Evolutionary conservation across 441 rosid species (phyloP).

Genomic region (Codiaeum variegatum): DNA sequence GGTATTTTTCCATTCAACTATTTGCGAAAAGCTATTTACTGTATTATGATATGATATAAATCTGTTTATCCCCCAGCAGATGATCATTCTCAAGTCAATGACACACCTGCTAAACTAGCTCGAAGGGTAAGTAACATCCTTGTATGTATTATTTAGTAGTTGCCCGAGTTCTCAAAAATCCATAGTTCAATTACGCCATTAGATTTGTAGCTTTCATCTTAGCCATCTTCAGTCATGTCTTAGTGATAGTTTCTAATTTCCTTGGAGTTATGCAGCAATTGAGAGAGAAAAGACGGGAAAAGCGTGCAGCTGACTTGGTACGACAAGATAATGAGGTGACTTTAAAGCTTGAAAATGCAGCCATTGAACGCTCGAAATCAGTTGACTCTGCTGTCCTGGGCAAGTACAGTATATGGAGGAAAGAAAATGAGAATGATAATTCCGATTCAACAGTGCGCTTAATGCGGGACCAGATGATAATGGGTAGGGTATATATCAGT

Average conservation of each 20-base stretch:
- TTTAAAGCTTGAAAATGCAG: constrained; percentile 84
- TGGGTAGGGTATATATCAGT: constrained; percentile 82
- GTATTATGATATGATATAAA: constrained; percentile 22
- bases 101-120: constrained; percentile 59
- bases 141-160: constrained; percentile 7
- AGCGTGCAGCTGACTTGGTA: constrained; percentile 68
- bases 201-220: background rate
- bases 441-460: constrained; percentile 80
- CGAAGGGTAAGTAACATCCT: constrained; percentile 61
- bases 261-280: constrained; percentile 58
- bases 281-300: constrained; percentile 77
- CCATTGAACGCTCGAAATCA: constrained; percentile 87
- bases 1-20: constrained; percentile 13
- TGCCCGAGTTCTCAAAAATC: background rate
- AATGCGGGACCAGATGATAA: constrained; percentile 89
- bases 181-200: constrained; percentile 1
- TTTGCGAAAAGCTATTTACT: constrained; percentile 17
- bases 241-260: constrained; percentile 9
- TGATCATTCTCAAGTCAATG: constrained; percentile 38
- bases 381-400: constrained; percentile 95
- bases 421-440: constrained; percentile 84
- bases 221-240: constrained; percentile 6
- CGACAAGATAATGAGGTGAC: constrained; percentile 63
- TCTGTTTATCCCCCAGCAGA: constrained; percentile 36
- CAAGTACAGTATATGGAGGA: constrained; percentile 91